phyloP scores from a whole-genome alignment of 23 red algal species.

The Gracilaria domingensis region DNA sequence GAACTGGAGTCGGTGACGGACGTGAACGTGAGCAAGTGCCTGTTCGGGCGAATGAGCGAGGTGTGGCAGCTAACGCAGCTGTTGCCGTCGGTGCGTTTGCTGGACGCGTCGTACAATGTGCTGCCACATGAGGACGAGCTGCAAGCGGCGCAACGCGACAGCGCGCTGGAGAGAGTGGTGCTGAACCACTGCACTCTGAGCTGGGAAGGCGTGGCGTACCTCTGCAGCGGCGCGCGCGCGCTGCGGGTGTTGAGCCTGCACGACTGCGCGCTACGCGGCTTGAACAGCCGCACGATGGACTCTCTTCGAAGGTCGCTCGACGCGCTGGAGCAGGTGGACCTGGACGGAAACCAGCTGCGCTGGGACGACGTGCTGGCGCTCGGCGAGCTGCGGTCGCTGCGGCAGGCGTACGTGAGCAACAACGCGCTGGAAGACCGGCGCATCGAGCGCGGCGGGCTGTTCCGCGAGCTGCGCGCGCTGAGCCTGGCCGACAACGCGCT shows the following conservation, averaged over 20 bases:
- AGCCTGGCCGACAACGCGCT: conserved; percentile 51
- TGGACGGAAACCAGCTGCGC: conserved; percentile 16
- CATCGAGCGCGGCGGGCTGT: conserved; percentile 1
- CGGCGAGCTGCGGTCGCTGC: neutral
- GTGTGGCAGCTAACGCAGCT: neutral
- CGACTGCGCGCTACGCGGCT: conserved; percentile 11
- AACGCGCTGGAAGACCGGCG: conserved; percentile 47
- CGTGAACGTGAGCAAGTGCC: conserved; percentile 13
- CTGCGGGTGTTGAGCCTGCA: conserved; percentile 43
- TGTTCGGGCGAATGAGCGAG: conserved; percentile 41
- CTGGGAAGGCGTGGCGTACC: conserved; percentile 8
- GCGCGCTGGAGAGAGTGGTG: conserved; percentile 9
- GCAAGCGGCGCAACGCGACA: neutral
- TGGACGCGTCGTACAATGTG: conserved; percentile 62
- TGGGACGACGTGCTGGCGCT: conserved; percentile 53
- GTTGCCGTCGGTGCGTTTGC: neutral
- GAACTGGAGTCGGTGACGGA: neutral
- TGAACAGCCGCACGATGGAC: neutral
- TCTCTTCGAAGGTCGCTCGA: neutral
- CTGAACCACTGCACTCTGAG: conserved; percentile 44
- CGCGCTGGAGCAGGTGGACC: conserved; percentile 23
- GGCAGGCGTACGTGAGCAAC: conserved; percentile 33
- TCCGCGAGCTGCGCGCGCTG: conserved; percentile 24
- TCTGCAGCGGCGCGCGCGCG: neutral
- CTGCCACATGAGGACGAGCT: conserved; percentile 24